Evolutionary conservation across 306 rosid genomes (phyloP).

Genomic region (Glycine soja): DNA sequence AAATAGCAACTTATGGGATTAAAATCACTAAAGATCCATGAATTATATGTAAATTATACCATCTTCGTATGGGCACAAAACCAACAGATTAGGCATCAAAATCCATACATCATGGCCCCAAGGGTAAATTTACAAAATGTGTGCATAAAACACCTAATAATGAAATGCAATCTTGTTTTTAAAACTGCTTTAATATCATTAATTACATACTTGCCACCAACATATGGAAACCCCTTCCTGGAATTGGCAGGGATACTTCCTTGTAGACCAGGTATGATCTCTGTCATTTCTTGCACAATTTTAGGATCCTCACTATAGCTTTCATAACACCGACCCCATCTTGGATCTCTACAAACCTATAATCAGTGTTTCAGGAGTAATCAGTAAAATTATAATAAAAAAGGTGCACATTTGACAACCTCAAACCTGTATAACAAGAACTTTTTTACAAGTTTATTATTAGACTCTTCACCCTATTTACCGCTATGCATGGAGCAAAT

Average conservation of each 20-base stretch:
- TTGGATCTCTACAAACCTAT: constrained; percentile 97
- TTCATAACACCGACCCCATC: constrained; percentile 99
- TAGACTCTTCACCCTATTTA: constrained; percentile 44
- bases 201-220: constrained; percentile 82
- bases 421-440: constrained; percentile 28
- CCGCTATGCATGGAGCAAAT: constrained; percentile 98
- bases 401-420: constrained; percentile 28
- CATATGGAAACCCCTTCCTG: constrained; percentile 79
- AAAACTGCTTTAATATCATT: constrained; percentile 4
- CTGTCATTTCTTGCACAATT: constrained; percentile 85
- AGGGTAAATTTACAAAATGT: neutral
- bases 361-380: constrained; percentile 48
- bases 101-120: neutral
- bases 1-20: neutral
- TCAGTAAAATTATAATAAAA: constrained; percentile 33
- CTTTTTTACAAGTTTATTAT: constrained; percentile 36
- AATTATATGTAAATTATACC: neutral
- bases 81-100: constrained; percentile 7
- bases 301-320: constrained; percentile 94
- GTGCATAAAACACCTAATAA: constrained; percentile 2
- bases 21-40: constrained; percentile 28
- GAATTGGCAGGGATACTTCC: constrained; percentile 73
- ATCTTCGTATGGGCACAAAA: constrained; percentile 1
- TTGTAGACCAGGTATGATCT: constrained; percentile 85
- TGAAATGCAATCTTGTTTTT: constrained; percentile 2